Conservation (phyloP, 1,284 basidiomycete species). For the Phellinidium pouzarii region DNA sequence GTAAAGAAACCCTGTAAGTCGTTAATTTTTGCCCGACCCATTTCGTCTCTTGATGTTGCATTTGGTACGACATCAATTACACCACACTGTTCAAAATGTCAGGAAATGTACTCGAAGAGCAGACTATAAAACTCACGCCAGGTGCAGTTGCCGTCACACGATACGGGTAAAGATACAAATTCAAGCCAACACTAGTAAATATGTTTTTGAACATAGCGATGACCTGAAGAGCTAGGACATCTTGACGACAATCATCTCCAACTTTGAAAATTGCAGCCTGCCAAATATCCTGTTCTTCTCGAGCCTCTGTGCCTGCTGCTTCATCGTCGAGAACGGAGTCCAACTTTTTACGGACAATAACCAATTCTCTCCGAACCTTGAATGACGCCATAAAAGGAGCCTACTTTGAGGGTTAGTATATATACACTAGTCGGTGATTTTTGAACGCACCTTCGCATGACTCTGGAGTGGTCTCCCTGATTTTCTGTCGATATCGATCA, state of each 20-base stretch:
- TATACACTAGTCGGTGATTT: background rate
- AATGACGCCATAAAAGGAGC: slow-evolving; percentile 99
- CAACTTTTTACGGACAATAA: slow-evolving; percentile 55
- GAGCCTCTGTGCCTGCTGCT: slow-evolving; percentile 47
- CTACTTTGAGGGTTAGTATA: slow-evolving; percentile 33
- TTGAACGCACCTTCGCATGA: slow-evolving; percentile 81
- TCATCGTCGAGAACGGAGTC: slow-evolving; percentile 66
- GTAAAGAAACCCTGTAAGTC: slow-evolving; percentile 92
- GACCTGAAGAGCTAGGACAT: slow-evolving; percentile 91
- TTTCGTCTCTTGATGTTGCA: slow-evolving; percentile 96
- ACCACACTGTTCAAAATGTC: slow-evolving; percentile 60
- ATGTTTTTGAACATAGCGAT: slow-evolving; percentile 99
- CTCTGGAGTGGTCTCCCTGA: slow-evolving; percentile 94
- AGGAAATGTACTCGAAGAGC: slow-evolving; percentile 9
- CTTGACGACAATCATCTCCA: slow-evolving; percentile 98
- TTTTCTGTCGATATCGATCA: slow-evolving; percentile 95
- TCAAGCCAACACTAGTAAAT: slow-evolving; percentile 84
- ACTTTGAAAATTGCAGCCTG: slow-evolving; percentile 99
- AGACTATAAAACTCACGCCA: slow-evolving; percentile 54
- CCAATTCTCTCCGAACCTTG: slow-evolving; percentile 84
- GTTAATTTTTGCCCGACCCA: slow-evolving; percentile 98
- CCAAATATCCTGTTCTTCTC: slow-evolving; percentile 84
- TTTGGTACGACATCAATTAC: slow-evolving; percentile 99
- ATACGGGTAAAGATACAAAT: slow-evolving; percentile 93
- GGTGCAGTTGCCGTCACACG: slow-evolving; percentile 96